Evolutionary conservation across 768 basidiomycete genomes (phyloP).

Genomic region (Rickenella mellea): DNA sequence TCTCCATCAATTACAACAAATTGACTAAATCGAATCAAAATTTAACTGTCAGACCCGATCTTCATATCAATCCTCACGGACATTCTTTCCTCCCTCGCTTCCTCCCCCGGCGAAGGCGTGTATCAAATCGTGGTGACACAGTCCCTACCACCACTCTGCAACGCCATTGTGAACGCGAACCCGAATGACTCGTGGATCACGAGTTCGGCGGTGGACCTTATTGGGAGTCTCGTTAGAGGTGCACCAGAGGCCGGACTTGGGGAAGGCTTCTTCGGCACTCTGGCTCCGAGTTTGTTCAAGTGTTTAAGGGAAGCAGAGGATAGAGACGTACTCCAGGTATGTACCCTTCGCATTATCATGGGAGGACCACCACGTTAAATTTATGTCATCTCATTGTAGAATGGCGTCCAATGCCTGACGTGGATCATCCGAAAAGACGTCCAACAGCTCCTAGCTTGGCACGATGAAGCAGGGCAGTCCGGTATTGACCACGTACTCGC

Average conservation of each 20-base stretch:
- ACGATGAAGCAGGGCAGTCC: conserved; percentile 49
- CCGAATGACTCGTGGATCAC: conserved; percentile 66
- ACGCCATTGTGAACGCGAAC: conserved; percentile 48
- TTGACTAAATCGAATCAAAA: conserved; percentile 1
- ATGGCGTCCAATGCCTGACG: conserved; percentile 75
- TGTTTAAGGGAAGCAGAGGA: conserved; percentile 69
- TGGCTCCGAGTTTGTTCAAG: conserved; percentile 70
- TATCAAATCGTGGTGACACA: conserved; percentile 67
- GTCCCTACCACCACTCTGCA: conserved; percentile 64
- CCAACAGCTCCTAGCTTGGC: conserved; percentile 72
- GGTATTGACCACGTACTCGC: conserved; percentile 71
- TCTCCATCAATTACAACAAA: neutral
- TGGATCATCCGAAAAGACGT: conserved; percentile 82
- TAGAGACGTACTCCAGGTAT: conserved; percentile 73
- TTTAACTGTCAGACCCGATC: conserved; percentile 61
- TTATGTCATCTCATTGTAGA: conserved; percentile 33
- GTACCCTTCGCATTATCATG: conserved; percentile 1
- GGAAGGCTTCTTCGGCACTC: conserved; percentile 65
- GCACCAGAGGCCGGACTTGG: conserved; percentile 58
- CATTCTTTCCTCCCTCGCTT: conserved; percentile 61
- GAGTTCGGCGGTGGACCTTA: conserved; percentile 74
- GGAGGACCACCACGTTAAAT: neutral
- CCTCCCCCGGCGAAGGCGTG: conserved; percentile 46
- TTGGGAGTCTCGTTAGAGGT: conserved; percentile 63
- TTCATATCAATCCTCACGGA: conserved; percentile 80